These are phyloP conservation scores for Cutaneotrichosporon daszewskae DNA, from an alignment of 1,284 basidiomycete genomes.

Conservation along the genomic window DNA sequence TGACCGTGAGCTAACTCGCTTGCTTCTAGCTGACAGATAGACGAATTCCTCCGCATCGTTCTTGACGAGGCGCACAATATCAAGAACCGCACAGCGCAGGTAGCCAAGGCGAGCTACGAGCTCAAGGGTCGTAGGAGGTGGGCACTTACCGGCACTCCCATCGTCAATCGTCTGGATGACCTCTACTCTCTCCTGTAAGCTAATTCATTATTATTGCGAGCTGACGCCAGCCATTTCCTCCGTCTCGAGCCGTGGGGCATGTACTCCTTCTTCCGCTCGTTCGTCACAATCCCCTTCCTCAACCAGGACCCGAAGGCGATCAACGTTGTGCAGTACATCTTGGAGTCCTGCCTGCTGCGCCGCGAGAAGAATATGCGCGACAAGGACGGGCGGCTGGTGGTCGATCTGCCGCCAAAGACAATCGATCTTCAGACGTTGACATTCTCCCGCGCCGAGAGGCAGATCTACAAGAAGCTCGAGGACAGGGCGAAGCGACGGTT, in stretches of 20 bases:
- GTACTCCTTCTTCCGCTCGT: constrained; percentile 79
- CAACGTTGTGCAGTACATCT: constrained; percentile 85
- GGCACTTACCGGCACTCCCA: constrained; percentile 92
- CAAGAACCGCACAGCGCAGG: constrained; percentile 83
- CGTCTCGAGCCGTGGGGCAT: constrained; percentile 87
- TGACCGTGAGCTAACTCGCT: constrained; percentile 55
- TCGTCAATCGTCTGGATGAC: constrained; percentile 91
- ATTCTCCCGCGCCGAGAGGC: constrained; percentile 69
- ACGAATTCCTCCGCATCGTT: constrained; percentile 42
- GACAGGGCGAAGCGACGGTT: constrained; percentile 52
- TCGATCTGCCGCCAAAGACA: constrained; percentile 81
- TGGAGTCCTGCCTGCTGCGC: constrained; percentile 81
- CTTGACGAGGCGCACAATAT: constrained; percentile 89
- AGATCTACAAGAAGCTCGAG: constrained; percentile 61
- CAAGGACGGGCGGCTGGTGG: constrained; percentile 77
- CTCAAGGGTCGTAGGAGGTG: constrained; percentile 74
- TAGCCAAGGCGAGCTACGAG: constrained; percentile 83
- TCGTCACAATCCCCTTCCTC: constrained; percentile 83
- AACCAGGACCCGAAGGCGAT: constrained; percentile 82
- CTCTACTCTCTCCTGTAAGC: constrained; percentile 77
- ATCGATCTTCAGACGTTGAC: constrained; percentile 64
- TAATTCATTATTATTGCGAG: background rate
- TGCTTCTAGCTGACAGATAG: constrained; percentile 18
- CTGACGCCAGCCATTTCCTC: constrained; percentile 66
- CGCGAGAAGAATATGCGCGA: constrained; percentile 93